phyloP scores from a whole-genome alignment of 306 rosid genomes.

The Gleditsia sinensis region DNA sequence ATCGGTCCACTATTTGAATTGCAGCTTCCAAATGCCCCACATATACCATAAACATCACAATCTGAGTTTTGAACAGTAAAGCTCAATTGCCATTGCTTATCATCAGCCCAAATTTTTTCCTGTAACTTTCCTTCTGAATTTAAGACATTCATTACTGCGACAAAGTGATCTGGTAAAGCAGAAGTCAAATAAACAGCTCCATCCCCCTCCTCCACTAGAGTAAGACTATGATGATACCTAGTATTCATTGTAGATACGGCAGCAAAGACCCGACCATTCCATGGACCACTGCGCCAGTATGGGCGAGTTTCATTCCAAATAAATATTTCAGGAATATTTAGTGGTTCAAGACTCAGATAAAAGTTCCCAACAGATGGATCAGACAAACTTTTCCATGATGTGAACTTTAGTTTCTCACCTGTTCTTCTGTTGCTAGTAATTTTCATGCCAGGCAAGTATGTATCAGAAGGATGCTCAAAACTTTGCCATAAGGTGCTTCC shows the following conservation, averaged over 20 bases:
- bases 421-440: background rate
- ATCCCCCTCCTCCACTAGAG: background rate
- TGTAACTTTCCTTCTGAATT: slow-evolving; percentile 28
- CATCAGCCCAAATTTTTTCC: background rate
- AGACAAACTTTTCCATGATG: slow-evolving; percentile 29
- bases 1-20: background rate
- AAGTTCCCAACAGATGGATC: too few relatives aligned
- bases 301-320: slow-evolving; percentile 28
- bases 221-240: background rate
- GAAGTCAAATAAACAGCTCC: slow-evolving; percentile 15
- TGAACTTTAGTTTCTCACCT: background rate
- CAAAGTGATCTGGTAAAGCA: background rate
- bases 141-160: background rate
- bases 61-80: background rate
- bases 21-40: slow-evolving; percentile 51
- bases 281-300: slow-evolving; percentile 32
- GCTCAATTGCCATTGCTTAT: background rate
- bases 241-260: slow-evolving; percentile 3
- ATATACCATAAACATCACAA: slow-evolving; percentile 44
- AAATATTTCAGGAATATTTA: slow-evolving; percentile 8
- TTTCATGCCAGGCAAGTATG: too few relatives aligned
- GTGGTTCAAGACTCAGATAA: background rate
- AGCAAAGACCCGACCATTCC: too few relatives aligned
- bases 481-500: too few relatives aligned
- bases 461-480: too few relatives aligned